These are phyloP conservation scores for Fusarium sp. DNA, from an alignment of 2,329 filamentous ascomycete species.

Conservation along the genomic window DNA sequence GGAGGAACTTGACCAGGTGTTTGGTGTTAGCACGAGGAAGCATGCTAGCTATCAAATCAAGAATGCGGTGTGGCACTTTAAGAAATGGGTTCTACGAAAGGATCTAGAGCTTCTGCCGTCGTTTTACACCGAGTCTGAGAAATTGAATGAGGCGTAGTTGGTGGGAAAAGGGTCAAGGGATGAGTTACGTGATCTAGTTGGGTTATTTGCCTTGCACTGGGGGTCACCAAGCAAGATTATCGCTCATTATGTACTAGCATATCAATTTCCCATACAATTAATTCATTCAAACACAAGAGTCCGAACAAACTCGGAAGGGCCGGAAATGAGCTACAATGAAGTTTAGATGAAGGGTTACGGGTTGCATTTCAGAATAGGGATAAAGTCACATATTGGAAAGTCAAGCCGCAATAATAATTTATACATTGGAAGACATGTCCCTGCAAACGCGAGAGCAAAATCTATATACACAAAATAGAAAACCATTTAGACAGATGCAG, in stretches of 20 bases:
- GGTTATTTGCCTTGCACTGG: not conserved
- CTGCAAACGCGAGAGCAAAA: slow-evolving; percentile 38
- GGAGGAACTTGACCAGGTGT: slow-evolving; percentile 50
- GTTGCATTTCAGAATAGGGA: not conserved
- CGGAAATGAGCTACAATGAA: not conserved
- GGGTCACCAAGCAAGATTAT: not conserved
- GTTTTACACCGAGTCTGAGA: slow-evolving; percentile 37
- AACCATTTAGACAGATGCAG: slow-evolving; percentile 34
- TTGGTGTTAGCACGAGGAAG: slow-evolving; percentile 45
- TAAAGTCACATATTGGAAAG: not conserved
- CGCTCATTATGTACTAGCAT: not conserved
- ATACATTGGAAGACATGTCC: slow-evolving; percentile 40
- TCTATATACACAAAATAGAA: slow-evolving; percentile 46
- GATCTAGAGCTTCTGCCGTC: slow-evolving; percentile 45
- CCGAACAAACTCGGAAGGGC: not conserved
- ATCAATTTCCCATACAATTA: not conserved
- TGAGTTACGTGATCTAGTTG: not conserved
- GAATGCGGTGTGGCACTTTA: slow-evolving; percentile 46
- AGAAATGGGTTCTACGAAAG: slow-evolving; percentile 41
- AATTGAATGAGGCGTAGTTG: slow-evolving; percentile 5
- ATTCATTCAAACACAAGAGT: not conserved
- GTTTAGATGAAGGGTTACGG: not conserved
- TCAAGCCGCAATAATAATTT: slow-evolving; percentile 25
- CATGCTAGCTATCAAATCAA: slow-evolving; percentile 46
- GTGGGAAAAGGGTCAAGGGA: not conserved